phyloP scores from a whole-genome alignment of 139 green algal species.

The Coelastrella sp. region DNA sequence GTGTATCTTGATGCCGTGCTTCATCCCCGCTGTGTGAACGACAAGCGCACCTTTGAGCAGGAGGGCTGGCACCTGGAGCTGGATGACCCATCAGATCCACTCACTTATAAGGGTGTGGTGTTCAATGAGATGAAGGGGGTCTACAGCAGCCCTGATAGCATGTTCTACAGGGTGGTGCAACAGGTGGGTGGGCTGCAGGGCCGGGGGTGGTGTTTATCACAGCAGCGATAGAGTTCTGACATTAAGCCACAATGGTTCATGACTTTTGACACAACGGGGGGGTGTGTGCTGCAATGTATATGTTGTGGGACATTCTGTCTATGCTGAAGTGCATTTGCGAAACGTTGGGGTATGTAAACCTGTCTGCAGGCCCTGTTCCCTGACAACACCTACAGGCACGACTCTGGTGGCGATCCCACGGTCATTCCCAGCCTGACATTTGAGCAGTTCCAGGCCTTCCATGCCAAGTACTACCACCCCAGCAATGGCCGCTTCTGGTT shows the following conservation, averaged over 20 bases:
- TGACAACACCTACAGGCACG: slow-evolving; percentile 88
- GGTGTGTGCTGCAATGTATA: background rate
- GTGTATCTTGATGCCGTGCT: slow-evolving; percentile 99
- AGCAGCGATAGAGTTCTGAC: background rate
- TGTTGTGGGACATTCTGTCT: background rate
- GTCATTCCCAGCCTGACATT: slow-evolving; percentile 96
- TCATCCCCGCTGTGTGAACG: slow-evolving; percentile 90
- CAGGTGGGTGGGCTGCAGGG: slow-evolving; percentile 64
- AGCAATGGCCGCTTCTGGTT: slow-evolving; percentile 98
- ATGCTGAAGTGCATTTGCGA: background rate
- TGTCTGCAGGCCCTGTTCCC: slow-evolving; percentile 77
- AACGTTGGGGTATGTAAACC: background rate
- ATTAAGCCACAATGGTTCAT: no score
- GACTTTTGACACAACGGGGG: no score
- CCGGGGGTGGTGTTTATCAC: background rate
- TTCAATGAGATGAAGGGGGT: slow-evolving; percentile 99
- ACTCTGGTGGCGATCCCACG: slow-evolving; percentile 93
- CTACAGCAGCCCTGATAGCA: slow-evolving; percentile 95
- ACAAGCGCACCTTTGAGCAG: slow-evolving; percentile 94
- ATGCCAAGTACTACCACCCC: slow-evolving; percentile 97
- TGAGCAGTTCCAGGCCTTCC: slow-evolving; percentile 97
- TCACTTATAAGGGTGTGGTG: slow-evolving; percentile 97
- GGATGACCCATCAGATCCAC: slow-evolving; percentile 72
- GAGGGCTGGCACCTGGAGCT: slow-evolving; percentile 92
- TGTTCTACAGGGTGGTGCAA: slow-evolving; percentile 84